Conservation (phyloP, 2,329 filamentous ascomycete species). For the Mycogone perniciosa region DNA sequence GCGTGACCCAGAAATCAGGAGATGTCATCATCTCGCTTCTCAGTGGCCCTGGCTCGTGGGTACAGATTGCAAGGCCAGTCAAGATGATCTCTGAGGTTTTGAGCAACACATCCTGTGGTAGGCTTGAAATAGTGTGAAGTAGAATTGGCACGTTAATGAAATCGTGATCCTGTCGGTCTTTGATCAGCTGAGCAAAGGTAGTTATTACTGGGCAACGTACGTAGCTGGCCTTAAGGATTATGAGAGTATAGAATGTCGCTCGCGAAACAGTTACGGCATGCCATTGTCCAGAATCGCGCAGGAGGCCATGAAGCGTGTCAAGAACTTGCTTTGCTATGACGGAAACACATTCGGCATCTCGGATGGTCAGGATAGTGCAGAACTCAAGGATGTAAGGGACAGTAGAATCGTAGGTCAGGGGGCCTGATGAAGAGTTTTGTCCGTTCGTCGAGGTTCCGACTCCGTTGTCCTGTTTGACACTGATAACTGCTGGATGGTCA, state of each 20-base stretch:
- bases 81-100: constrained; percentile 71
- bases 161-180: constrained; percentile 61
- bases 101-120: constrained; percentile 69
- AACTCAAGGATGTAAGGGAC: constrained; percentile 89
- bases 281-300: constrained; percentile 71
- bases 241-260: constrained; percentile 79
- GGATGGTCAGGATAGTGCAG: constrained; percentile 72
- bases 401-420: constrained; percentile 72
- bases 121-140: constrained; percentile 83
- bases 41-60: constrained; percentile 68
- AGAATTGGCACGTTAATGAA: constrained; percentile 89
- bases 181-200: constrained; percentile 15
- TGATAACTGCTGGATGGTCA: constrained; percentile 68
- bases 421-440: constrained; percentile 21
- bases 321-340: constrained; percentile 73
- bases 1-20: constrained; percentile 92
- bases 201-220: constrained; percentile 44
- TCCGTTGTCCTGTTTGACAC: constrained; percentile 79
- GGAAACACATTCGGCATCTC: constrained; percentile 66
- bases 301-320: constrained; percentile 70
- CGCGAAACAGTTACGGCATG: constrained; percentile 81
- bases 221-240: constrained; percentile 75
- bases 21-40: constrained; percentile 92
- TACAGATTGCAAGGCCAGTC: constrained; percentile 72
- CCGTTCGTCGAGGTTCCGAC: constrained; percentile 55